Evolutionary conservation across 352 stramenopile species (phyloP).

Genomic region (Pythium insidiosum): DNA sequence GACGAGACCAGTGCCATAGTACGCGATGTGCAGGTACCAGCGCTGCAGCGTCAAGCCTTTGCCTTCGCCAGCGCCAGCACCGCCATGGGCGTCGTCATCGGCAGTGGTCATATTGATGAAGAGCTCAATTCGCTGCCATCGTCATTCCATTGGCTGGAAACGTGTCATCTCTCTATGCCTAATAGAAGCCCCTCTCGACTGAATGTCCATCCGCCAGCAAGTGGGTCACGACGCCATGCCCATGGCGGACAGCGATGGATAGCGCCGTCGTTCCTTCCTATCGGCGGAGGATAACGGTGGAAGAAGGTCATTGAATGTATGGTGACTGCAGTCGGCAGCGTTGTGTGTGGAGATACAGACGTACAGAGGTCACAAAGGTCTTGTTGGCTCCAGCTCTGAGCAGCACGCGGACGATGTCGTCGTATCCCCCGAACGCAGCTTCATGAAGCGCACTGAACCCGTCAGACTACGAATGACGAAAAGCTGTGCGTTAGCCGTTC

Average conservation of each 20-base stretch:
- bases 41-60: too few relatives aligned
- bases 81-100: background rate
- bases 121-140: background rate
- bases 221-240: slow-evolving; percentile 44
- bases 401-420: slow-evolving; percentile 52
- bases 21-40: slow-evolving; percentile 71
- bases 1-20: slow-evolving; percentile 65
- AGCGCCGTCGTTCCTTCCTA: slow-evolving; percentile 63
- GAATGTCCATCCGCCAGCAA: slow-evolving; percentile 54
- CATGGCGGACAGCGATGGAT: slow-evolving; percentile 56
- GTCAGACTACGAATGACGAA: slow-evolving; percentile 29
- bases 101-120: background rate
- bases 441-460: slow-evolving; percentile 65
- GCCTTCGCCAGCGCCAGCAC: slow-evolving; percentile 11
- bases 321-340: too few relatives aligned
- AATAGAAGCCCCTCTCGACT: slow-evolving; percentile 51
- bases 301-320: too few relatives aligned
- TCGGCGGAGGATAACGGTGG: too few relatives aligned
- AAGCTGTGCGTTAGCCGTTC: background rate
- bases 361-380: slow-evolving; percentile 38
- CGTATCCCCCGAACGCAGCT: slow-evolving; percentile 46
- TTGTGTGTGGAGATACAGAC: too few relatives aligned
- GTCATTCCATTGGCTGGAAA: background rate
- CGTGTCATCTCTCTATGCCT: background rate
- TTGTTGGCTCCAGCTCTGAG: slow-evolving; percentile 50